Evolutionary conservation across 2,329 filamentous ascomycete genomes (phyloP).

Genomic region (Ceratocystis colombiana): DNA sequence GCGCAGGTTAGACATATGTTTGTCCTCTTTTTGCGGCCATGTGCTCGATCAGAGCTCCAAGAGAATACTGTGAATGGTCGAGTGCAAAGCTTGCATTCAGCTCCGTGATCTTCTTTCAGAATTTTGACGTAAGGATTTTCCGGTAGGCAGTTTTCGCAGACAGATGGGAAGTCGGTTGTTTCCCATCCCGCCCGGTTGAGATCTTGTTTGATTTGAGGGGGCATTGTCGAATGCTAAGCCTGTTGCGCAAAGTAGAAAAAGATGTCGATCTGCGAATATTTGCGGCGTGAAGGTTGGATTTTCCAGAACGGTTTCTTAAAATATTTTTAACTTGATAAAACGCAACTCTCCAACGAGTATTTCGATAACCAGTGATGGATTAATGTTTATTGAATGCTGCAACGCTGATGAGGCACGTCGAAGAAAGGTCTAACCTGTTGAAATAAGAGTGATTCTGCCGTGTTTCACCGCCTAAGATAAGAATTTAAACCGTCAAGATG

Average conservation of each 20-base stretch:
- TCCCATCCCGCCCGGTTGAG: conserved; percentile 95
- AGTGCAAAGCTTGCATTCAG: conserved; percentile 80
- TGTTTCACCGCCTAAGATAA: conserved; percentile 19
- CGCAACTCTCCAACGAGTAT: background rate
- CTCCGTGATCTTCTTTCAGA: conserved; percentile 93
- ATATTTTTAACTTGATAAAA: no score
- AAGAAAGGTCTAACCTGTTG: background rate
- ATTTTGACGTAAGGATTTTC: conserved; percentile 98
- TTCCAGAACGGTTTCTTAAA: no score
- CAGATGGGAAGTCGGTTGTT: conserved; percentile 77
- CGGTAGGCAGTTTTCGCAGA: conserved; percentile 85
- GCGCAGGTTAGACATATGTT: conserved; percentile 96
- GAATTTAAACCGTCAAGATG: no score
- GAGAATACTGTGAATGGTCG: conserved; percentile 91
- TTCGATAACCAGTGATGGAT: background rate
- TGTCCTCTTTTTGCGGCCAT: conserved; percentile 79
- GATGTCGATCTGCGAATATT: background rate
- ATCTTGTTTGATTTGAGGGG: conserved; percentile 90
- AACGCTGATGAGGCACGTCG: background rate
- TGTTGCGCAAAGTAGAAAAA: background rate
- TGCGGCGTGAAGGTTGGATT: background rate
- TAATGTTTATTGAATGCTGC: no score
- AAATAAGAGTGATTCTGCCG: conserved; percentile 19
- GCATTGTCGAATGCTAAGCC: conserved; percentile 42
- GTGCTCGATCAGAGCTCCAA: conserved; percentile 85